phyloP scores from a whole-genome alignment of 345 rosid genomes.

The Bruguiera gymnorhiza region DNA sequence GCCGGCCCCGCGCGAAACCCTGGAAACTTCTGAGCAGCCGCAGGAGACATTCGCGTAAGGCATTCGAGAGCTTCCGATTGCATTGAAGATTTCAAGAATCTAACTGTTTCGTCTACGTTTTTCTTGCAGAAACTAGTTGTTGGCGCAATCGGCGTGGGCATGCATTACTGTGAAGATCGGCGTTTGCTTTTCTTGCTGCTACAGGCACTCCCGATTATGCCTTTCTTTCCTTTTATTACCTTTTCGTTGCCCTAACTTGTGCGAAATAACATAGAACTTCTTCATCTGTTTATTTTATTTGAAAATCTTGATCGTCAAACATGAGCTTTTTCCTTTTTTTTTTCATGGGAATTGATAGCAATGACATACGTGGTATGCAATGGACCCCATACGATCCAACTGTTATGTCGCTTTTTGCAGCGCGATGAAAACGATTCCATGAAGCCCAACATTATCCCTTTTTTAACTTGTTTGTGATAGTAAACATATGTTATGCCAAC shows the following conservation, averaged over 20 bases:
- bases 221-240: not conserved
- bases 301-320: no score
- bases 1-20: conserved; percentile 31
- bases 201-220: conserved; percentile 33
- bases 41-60: conserved; percentile 13
- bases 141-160: conserved; percentile 30
- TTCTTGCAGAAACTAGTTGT: conserved; percentile 36
- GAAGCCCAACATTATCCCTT: not conserved
- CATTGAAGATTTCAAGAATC: not conserved
- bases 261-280: no score
- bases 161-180: conserved; percentile 45
- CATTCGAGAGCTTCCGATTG: not conserved
- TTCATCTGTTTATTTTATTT: no score
- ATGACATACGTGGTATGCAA: no score
- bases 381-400: no score
- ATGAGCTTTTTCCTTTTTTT: no score
- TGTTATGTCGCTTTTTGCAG: conserved; percentile 10
- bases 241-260: no score
- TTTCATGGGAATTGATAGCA: not conserved
- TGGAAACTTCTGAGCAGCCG: conserved; percentile 40
- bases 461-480: not conserved
- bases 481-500: no score
- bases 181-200: conserved; percentile 88
- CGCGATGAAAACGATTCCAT: conserved; percentile 56
- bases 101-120: not conserved